Base-by-base conservation (phyloP, 208 protist species). In the Naegleria fowleri region DNA sequence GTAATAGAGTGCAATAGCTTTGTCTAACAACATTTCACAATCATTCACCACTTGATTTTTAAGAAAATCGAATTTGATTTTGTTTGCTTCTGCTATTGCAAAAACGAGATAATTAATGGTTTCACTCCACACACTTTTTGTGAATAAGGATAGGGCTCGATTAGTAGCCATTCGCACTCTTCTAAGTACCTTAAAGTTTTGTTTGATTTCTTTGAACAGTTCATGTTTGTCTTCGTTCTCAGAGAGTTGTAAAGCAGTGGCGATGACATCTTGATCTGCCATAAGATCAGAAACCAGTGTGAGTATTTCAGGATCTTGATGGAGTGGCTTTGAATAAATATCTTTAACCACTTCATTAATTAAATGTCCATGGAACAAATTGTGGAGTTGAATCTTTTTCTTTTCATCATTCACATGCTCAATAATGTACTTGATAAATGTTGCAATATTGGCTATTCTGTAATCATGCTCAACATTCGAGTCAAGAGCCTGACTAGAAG, bases 81-180 rank as follows among this genome's bases (percentile, higher is more conserved):
- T 25, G 19, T 33, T 79, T 36, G 29, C 7, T 79, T 79, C 67
- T 36, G 1, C 0, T 1, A 79, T 36, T 36, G 29, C 19, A 79
- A 79, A 79, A 36, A n/a, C 67, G 6, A 79, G n/a, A 79, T 79
- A 79, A 79, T 79, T 79, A 79, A 79, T 79, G 29, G 67, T 13
- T 36, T 79, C 67, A 36, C 25, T 36, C 25, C 13, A 79, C n/a
- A 13, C n/a, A 13, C 67, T 36, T 36, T 29, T 79, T 7, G 67
- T 36, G n/a, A 79, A 36, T 7, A 9, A 79, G 19, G 67, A 13
- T 6, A 79, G 0, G 1, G 67, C 16, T 36, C 67, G 13, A 79
- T 79, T 36, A 36, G n/a, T 79, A 5, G 29, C 16, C 29, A 79
- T 36, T 7, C 29, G 2, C 7, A 33, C 67, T 33, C 6, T 79